phyloP scores from a whole-genome alignment of 169 alveolate genomes.

The Plasmodium fragile region DNA sequence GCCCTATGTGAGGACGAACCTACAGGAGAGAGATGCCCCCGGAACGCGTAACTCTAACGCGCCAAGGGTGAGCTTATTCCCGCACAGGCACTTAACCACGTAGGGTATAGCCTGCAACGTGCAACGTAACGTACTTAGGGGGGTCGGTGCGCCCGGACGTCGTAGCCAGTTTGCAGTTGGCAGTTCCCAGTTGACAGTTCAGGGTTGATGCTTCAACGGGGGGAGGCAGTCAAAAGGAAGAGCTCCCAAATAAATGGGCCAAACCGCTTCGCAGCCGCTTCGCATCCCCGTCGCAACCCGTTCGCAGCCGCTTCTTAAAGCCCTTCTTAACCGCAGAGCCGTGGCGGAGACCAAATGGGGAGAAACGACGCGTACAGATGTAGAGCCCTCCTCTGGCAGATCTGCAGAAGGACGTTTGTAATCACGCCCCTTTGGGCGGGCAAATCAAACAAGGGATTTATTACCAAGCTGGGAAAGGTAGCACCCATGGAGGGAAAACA shows the following conservation, averaged over 20 bases:
- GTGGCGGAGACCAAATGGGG: constrained; percentile 16
- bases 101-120: not conserved
- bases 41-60: not conserved
- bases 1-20: not conserved
- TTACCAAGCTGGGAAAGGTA: not conserved
- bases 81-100: not conserved
- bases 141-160: no score
- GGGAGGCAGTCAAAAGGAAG: not conserved
- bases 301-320: no score
- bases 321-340: not conserved
- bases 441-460: not conserved
- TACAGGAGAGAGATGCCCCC: not conserved
- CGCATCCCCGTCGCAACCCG: no score
- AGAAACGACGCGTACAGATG: not conserved
- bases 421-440: not conserved
- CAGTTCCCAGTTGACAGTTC: not conserved
- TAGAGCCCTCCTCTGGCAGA: not conserved
- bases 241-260: not conserved
- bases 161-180: no score
- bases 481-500: not conserved
- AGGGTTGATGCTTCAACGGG: not conserved
- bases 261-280: no score
- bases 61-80: not conserved
- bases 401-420: not conserved
- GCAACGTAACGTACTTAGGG: no score